A percentile compares a stretch with the other conserved stretches of the same genome.
These are phyloP conservation scores for Paramecium sexaurelia DNA, from an alignment of 73 alveolate genomes.

Conservation along the genomic window DNA sequence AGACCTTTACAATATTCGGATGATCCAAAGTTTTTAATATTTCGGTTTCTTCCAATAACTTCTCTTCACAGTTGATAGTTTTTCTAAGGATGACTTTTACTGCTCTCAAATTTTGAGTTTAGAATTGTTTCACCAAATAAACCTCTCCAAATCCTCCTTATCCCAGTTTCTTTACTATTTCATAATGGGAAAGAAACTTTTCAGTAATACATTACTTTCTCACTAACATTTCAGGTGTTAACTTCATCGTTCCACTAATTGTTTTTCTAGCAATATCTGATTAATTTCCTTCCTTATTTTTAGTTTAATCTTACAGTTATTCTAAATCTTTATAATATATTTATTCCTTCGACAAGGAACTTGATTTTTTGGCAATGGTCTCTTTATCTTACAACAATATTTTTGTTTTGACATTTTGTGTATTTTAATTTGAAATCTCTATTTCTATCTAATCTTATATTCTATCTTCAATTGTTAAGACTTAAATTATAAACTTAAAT, in stretches of 20 bases:
- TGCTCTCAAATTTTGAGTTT: conserved; percentile 61
- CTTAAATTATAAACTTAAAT: neutral
- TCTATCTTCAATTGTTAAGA: neutral
- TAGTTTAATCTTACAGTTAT: neutral
- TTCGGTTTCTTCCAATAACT: conserved; percentile 59
- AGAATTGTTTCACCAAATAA: conserved; percentile 48
- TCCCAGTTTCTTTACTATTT: conserved; percentile 30
- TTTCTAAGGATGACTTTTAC: conserved; percentile 48
- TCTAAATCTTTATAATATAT: neutral
- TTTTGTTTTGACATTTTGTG: neutral
- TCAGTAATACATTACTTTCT: conserved; percentile 39
- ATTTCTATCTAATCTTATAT: neutral
- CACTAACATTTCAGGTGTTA: conserved; percentile 40
- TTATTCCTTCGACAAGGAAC: neutral
- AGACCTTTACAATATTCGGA: conserved; percentile 61
- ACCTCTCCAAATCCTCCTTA: conserved; percentile 69
- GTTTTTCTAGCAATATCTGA: neutral
- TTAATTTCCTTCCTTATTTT: neutral
- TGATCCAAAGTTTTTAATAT: conserved; percentile 60
- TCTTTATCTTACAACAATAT: neutral
- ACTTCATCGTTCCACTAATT: conserved; percentile 1
- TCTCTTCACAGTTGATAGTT: conserved; percentile 50
- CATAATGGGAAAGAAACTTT: conserved; percentile 44
- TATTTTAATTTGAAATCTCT: neutral
- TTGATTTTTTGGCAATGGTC: neutral